These are phyloP conservation scores for Colletotrichum sp. DNA, from an alignment of 2,329 filamentous ascomycete genomes.

Conservation along the genomic window DNA sequence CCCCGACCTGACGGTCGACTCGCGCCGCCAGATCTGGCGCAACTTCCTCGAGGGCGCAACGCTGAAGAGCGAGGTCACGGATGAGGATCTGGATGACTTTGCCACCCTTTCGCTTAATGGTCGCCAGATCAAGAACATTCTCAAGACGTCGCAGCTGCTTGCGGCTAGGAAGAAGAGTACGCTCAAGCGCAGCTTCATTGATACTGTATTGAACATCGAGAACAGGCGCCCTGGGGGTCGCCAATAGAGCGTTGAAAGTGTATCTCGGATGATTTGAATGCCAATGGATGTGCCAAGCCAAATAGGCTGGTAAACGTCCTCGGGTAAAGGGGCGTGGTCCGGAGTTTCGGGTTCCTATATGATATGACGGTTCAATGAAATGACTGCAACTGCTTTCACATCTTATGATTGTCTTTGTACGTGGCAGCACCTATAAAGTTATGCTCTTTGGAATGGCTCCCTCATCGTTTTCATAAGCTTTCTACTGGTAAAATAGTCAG, in stretches of 20 bases:
- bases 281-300: fast-evolving
- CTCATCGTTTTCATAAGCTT: no score
- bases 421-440: fast-evolving
- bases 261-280: not conserved
- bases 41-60: slow-evolving; percentile 41
- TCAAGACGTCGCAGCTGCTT: slow-evolving; percentile 43
- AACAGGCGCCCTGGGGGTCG: not conserved
- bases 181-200: slow-evolving; percentile 16
- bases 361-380: not conserved
- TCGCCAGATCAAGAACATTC: slow-evolving; percentile 53
- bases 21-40: slow-evolving; percentile 42
- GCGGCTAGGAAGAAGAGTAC: slow-evolving; percentile 47
- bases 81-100: slow-evolving; percentile 35
- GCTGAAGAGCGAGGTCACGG: slow-evolving; percentile 28
- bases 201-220: slow-evolving; percentile 16
- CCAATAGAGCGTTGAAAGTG: not conserved
- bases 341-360: not conserved
- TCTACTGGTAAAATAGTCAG: no score
- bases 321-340: not conserved
- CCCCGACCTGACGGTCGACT: slow-evolving; percentile 39
- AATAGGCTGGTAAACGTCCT: not conserved
- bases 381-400: not conserved
- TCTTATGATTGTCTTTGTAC: fast-evolving
- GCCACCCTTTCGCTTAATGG: slow-evolving; percentile 47
- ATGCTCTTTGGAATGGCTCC: fast-evolving